These are phyloP conservation scores for Pterocarpus macrocarpus DNA, from an alignment of 306 rosid genomes.

Conservation along the genomic window DNA sequence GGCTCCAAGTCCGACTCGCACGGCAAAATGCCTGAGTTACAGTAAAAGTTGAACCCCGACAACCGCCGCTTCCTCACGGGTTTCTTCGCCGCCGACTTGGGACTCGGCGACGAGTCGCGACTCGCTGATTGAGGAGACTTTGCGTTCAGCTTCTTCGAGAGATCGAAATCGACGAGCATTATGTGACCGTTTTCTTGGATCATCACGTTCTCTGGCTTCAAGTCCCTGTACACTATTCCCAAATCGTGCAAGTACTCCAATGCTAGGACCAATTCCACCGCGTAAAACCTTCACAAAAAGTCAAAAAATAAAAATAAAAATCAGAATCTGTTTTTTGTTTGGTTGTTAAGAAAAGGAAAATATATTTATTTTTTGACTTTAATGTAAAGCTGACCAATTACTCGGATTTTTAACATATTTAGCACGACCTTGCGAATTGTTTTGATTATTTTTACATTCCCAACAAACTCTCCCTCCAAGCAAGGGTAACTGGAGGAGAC, in stretches of 20 bases:
- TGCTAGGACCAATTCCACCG: constrained; percentile 85
- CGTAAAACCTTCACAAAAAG: constrained; percentile 68
- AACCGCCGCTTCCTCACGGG: constrained; percentile 27
- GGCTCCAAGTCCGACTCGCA: constrained; percentile 49
- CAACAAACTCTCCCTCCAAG: neutral
- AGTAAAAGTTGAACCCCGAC: constrained; percentile 53
- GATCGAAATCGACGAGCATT: constrained; percentile 95
- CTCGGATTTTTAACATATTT: neutral
- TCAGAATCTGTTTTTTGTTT: constrained; percentile 10
- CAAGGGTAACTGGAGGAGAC: constrained; percentile 50
- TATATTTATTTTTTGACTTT: neutral
- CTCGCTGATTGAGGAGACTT: constrained; percentile 49
- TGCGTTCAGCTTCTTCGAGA: constrained; percentile 74
- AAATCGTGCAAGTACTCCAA: constrained; percentile 78
- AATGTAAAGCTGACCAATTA: neutral
- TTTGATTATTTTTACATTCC: neutral
- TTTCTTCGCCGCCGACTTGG: constrained; percentile 1
- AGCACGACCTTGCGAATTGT: neutral
- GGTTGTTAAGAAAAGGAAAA: neutral
- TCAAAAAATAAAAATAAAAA: neutral
- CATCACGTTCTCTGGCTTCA: constrained; percentile 94
- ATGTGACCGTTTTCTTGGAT: constrained; percentile 90
- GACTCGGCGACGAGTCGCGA: constrained; percentile 36
- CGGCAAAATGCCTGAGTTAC: constrained; percentile 64
- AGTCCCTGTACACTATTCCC: constrained; percentile 89